A percentile compares a stretch with the other conserved stretches of the same genome.
Evolutionary conservation across 2,329 filamentous ascomycete species (phyloP).

Genomic region (Venturia carpophila): DNA sequence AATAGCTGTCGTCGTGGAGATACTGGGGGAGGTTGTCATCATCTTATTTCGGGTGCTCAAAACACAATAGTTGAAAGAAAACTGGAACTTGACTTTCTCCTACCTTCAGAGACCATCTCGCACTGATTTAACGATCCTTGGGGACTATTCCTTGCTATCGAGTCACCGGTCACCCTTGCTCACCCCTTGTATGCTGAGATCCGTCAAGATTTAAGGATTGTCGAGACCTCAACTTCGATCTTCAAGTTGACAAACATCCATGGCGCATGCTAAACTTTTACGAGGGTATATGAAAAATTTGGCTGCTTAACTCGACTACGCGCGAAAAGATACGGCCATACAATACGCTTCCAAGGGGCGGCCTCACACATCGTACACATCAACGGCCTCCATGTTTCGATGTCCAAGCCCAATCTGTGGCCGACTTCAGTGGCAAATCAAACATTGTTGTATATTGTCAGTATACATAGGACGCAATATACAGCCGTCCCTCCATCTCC

Average conservation of each 20-base stretch:
- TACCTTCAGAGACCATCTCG: no score
- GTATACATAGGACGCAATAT: slow-evolving; percentile 4
- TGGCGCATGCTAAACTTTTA: not conserved
- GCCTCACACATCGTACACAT: not conserved
- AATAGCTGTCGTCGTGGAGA: not conserved
- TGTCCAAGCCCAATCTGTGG: not conserved
- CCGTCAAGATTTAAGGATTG: no score
- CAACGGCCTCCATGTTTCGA: not conserved
- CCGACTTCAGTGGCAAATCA: not conserved
- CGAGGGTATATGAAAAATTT: not conserved
- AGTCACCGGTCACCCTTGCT: no score
- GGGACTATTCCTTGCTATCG: no score
- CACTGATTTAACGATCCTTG: no score
- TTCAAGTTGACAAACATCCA: no score
- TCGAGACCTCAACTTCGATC: no score
- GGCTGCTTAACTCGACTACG: not conserved
- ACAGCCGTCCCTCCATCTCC: not conserved
- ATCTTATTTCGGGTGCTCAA: not conserved
- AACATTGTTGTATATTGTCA: not conserved
- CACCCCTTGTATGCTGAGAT: no score
- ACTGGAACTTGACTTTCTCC: no score
- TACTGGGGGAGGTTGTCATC: not conserved
- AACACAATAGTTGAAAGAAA: no score
- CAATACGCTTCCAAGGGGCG: not conserved
- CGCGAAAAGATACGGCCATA: not conserved